Evolutionary conservation across 768 basidiomycete species (phyloP).

Genomic region (Xerocomus spinulosus): DNA sequence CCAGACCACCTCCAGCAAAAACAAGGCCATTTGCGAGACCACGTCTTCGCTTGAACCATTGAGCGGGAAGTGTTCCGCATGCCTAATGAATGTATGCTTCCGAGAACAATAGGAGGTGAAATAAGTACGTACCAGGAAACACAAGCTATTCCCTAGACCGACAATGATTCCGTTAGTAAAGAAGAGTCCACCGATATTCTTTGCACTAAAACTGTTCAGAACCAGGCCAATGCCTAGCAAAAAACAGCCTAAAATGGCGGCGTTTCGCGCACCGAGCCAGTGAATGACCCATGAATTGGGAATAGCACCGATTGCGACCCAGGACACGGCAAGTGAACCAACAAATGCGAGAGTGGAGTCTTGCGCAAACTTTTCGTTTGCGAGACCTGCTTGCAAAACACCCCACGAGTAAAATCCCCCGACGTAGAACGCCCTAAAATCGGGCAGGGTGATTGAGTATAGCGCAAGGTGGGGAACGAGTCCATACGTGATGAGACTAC

Average conservation of each 20-base stretch:
- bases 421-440: constrained; percentile 22
- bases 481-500: constrained; percentile 25
- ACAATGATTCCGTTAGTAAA: constrained; percentile 29
- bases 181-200: constrained; percentile 22
- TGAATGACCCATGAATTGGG: constrained; percentile 30
- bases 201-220: constrained; percentile 22
- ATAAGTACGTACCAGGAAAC: constrained; percentile 17
- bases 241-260: constrained; percentile 25
- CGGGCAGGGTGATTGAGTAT: not conserved
- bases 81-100: constrained; percentile 8
- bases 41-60: constrained; percentile 32
- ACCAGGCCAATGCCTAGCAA: constrained; percentile 29
- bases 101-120: not conserved
- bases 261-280: constrained; percentile 26
- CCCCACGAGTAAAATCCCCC: constrained; percentile 31
- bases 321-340: constrained; percentile 28
- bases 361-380: constrained; percentile 21
- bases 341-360: constrained; percentile 30
- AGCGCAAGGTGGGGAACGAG: not conserved
- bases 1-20: constrained; percentile 30
- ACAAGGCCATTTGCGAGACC: constrained; percentile 35
- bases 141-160: constrained; percentile 27
- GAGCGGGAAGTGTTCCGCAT: constrained; percentile 33
- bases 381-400: constrained; percentile 28
- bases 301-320: constrained; percentile 27